Percentiles rank a stretch among this genome's conserved stretches.
Evolutionary conservation across 2,329 filamentous ascomycete genomes (phyloP).

Genomic region (Xenoacremonium recifei): DNA sequence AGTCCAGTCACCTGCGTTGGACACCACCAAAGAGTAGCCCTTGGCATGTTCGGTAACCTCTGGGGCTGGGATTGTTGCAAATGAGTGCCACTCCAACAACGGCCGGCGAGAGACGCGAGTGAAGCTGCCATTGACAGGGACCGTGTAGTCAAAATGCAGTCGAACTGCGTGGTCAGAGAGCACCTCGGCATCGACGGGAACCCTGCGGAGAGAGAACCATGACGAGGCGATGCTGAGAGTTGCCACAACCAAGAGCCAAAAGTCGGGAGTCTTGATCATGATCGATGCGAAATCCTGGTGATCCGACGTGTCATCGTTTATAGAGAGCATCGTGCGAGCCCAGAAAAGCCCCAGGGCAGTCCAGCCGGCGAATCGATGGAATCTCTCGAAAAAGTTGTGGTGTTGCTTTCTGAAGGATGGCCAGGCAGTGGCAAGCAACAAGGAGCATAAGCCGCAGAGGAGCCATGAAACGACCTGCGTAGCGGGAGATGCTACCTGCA

Average conservation of each 20-base stretch:
- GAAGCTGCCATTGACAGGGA: constrained; percentile 47
- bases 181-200: constrained; percentile 61
- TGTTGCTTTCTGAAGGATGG: constrained; percentile 60
- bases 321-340: constrained; percentile 56
- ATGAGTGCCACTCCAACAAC: constrained; percentile 71
- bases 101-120: constrained; percentile 61
- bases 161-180: constrained; percentile 72
- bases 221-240: constrained; percentile 67
- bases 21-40: constrained; percentile 68
- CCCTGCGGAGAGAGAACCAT: constrained; percentile 70
- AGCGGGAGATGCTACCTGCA: constrained; percentile 37
- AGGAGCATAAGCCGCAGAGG: constrained; percentile 54
- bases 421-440: constrained; percentile 62
- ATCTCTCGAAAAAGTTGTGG: constrained; percentile 69
- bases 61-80: constrained; percentile 68
- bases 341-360: constrained; percentile 63
- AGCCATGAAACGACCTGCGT: constrained; percentile 53
- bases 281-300: constrained; percentile 33
- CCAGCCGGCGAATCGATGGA: constrained; percentile 76
- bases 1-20: constrained; percentile 77
- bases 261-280: constrained; percentile 38
- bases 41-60: constrained; percentile 25
- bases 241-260: constrained; percentile 68
- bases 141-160: constrained; percentile 65
- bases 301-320: constrained; percentile 41